Percentiles rank a stretch among this genome's conserved stretches.
Conservation (phyloP, 2,329 filamentous ascomycete species). For the Fusarium verrucosum region DNA sequence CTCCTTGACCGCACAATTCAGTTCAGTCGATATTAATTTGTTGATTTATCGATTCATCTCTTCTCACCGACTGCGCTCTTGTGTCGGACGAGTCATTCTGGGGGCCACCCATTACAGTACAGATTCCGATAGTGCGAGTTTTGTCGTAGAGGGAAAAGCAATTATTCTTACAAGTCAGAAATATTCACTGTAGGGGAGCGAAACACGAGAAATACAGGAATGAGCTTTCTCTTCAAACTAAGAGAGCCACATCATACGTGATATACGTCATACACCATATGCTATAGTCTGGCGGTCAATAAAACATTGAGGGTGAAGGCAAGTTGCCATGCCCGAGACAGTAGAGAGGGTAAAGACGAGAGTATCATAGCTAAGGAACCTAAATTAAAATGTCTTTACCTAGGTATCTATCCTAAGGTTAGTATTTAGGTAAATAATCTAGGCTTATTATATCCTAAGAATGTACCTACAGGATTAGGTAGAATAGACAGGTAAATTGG, state of each 20-base stretch:
- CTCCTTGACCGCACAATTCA: not conserved
- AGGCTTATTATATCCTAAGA: too few species aligned
- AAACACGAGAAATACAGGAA: constrained; percentile 15
- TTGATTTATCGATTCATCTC: not conserved
- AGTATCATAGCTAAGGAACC: too few species aligned
- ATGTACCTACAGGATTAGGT: too few species aligned
- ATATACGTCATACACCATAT: not conserved
- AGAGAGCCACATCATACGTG: not conserved
- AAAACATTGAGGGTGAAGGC: not conserved
- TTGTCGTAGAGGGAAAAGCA: constrained; percentile 11
- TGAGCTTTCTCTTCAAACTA: not conserved
- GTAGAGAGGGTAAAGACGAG: too few species aligned
- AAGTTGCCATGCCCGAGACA: not conserved
- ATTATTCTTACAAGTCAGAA: constrained; percentile 11
- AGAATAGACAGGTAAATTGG: too few species aligned
- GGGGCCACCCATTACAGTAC: too few species aligned
- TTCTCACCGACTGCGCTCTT: not conserved
- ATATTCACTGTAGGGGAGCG: constrained; percentile 9
- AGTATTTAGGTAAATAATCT: too few species aligned
- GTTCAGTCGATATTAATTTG: constrained; percentile 2
- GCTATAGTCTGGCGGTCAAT: not conserved
- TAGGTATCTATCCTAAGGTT: too few species aligned
- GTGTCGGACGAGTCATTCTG: constrained; percentile 12
- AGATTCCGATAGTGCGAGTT: too few species aligned
- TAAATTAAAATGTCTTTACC: too few species aligned